Conservation (phyloP, 495 filamentous ascomycete species). For the Talaromyces adpressus region DNA sequence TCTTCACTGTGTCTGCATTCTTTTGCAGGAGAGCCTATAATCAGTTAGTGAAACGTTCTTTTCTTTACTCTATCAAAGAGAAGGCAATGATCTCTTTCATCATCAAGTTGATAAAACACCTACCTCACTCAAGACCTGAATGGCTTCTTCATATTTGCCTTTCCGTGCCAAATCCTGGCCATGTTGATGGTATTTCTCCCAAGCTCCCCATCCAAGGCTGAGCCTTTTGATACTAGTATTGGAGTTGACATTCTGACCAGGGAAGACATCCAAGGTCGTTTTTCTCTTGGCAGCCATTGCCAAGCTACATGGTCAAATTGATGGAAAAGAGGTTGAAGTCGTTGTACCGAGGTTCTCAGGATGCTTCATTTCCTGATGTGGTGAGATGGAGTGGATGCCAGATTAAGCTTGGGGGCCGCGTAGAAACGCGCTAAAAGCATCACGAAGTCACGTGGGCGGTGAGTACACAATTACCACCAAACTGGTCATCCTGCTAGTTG, state of each 20-base stretch:
- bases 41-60: background rate
- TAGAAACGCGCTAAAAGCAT: background rate
- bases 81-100: background rate
- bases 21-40: slow-evolving; percentile 29
- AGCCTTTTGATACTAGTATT: background rate
- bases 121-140: slow-evolving; percentile 39
- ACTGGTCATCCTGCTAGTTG: background rate
- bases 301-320: background rate
- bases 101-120: background rate
- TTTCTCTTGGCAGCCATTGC: slow-evolving; percentile 5
- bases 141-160: slow-evolving; percentile 32
- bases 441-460: slow-evolving; percentile 9
- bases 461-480: background rate
- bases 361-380: background rate
- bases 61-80: background rate
- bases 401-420: background rate
- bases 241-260: background rate
- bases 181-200: slow-evolving; percentile 17
- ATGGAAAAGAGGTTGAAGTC: background rate
- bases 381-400: background rate
- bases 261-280: background rate
- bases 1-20: slow-evolving; percentile 24
- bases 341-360: background rate
- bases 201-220: background rate
- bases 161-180: slow-evolving; percentile 36